phyloP scores from a whole-genome alignment of 495 filamentous ascomycete genomes.

The Durotheca rogersii region DNA sequence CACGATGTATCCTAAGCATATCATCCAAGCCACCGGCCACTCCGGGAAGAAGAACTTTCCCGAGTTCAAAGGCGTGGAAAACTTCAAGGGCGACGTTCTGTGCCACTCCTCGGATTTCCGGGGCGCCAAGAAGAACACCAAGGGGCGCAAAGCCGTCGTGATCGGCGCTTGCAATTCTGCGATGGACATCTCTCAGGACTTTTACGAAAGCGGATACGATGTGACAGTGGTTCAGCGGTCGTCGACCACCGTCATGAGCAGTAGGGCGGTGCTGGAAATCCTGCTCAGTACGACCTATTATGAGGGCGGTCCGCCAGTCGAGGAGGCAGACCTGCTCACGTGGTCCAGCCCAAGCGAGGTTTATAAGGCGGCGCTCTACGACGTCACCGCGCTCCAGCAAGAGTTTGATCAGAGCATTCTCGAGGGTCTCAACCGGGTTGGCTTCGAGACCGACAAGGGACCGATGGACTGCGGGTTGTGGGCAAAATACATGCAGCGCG shows the following conservation, averaged over 20 bases:
- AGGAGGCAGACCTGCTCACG: conserved; percentile 62
- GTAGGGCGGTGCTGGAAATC: conserved; percentile 48
- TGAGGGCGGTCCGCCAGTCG: conserved; percentile 59
- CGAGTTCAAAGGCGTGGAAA: conserved; percentile 59
- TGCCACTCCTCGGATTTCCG: conserved; percentile 72
- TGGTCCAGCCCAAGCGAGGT: conserved; percentile 60
- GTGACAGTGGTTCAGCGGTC: conserved; percentile 84
- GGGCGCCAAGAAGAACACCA: conserved; percentile 51
- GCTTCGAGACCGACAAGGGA: conserved; percentile 70
- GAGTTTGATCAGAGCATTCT: conserved; percentile 56
- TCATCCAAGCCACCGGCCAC: conserved; percentile 73
- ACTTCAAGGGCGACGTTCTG: conserved; percentile 59
- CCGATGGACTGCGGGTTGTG: conserved; percentile 65
- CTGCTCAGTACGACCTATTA: conserved; percentile 61
- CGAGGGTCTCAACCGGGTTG: conserved; percentile 62
- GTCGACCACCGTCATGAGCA: conserved; percentile 68
- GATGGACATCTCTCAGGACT: conserved; percentile 84
- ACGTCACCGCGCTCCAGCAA: conserved; percentile 50
- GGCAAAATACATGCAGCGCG: conserved; percentile 73
- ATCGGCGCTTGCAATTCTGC: conserved; percentile 80
- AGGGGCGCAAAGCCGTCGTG: conserved; percentile 68
- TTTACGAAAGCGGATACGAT: conserved; percentile 75
- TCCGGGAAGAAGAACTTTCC: conserved; percentile 69
- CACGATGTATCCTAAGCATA: conserved; percentile 62
- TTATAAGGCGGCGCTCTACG: conserved; percentile 55